A percentile compares a stretch with the other conserved stretches of the same genome.
Conservation (phyloP, 805 yeast genomes). For the baker's yeast (Saccharomyces cerevisiae) region DNA sequence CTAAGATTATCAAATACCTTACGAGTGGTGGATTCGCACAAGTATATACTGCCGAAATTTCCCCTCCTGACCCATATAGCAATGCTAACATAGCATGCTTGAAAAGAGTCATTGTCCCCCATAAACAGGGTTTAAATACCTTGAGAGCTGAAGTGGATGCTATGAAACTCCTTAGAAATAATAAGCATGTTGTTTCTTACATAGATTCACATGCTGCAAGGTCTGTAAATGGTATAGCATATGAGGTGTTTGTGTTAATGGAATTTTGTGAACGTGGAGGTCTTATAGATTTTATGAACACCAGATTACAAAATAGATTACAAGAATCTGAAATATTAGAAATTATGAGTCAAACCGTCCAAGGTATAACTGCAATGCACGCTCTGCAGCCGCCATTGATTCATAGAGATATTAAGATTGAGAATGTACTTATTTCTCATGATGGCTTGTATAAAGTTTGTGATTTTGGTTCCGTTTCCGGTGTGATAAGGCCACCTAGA, state of each 20-base stretch:
- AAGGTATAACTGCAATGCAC: slow-evolving; percentile 74
- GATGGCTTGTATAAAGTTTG: slow-evolving; percentile 58
- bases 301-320: slow-evolving; percentile 56
- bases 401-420: slow-evolving; percentile 78
- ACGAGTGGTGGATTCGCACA: slow-evolving; percentile 95
- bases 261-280: slow-evolving; percentile 76
- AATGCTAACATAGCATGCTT: slow-evolving; percentile 63
- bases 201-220: slow-evolving; percentile 93
- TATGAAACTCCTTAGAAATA: slow-evolving; percentile 80
- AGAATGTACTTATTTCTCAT: slow-evolving; percentile 60
- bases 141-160: slow-evolving; percentile 95
- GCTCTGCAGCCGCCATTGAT: slow-evolving; percentile 60
- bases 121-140: slow-evolving; percentile 70
- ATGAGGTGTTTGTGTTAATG: slow-evolving; percentile 74
- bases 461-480: slow-evolving; percentile 77
- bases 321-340: slow-evolving; percentile 59
- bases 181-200: slow-evolving; percentile 75
- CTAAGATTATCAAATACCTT: slow-evolving; percentile 59
- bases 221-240: slow-evolving; percentile 45
- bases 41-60: slow-evolving; percentile 71
- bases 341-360: slow-evolving; percentile 62
- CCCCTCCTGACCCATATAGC: slow-evolving; percentile 49
- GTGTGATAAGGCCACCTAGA: slow-evolving; percentile 54
- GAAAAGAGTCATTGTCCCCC: slow-evolving; percentile 90
- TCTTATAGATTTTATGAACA: slow-evolving; percentile 70